Conservation (phyloP, 2,329 filamentous ascomycete genomes). For the Verticillium longisporum region DNA sequence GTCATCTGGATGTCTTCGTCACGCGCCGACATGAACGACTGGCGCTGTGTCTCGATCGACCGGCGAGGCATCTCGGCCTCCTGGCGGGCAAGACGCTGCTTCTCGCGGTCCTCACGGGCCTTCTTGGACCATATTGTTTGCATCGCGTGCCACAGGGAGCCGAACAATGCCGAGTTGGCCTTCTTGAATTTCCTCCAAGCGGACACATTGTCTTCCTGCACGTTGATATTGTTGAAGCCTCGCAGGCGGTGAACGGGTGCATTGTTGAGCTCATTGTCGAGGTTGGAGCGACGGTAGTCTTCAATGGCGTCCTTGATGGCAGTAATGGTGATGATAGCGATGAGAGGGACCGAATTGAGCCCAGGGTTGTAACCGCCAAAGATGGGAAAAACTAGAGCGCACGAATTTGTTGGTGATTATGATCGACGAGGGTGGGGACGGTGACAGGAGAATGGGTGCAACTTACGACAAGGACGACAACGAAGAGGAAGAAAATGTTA, state of each 20-base stretch:
- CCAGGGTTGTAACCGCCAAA: conserved; percentile 90
- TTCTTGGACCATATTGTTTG: conserved; percentile 44
- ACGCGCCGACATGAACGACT: conserved; percentile 45
- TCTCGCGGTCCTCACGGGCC: conserved; percentile 40
- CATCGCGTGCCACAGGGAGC: conserved; percentile 42
- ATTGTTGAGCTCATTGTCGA: conserved; percentile 94
- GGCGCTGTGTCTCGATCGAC: conserved; percentile 58
- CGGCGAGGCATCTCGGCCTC: conserved; percentile 35
- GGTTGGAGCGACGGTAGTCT: conserved; percentile 83
- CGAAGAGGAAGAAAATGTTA: conserved; percentile 96
- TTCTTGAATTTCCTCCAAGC: conserved; percentile 89
- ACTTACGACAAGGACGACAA: conserved; percentile 88
- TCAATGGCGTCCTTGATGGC: conserved; percentile 93
- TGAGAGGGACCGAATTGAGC: conserved; percentile 82
- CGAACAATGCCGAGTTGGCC: conserved; percentile 59
- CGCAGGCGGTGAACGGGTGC: conserved; percentile 85
- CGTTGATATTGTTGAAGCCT: conserved; percentile 90
- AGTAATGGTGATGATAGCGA: conserved; percentile 84
- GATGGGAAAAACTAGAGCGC: conserved; percentile 73
- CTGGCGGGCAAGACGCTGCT: conserved; percentile 34
- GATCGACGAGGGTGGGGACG: background rate
- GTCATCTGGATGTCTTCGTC: conserved; percentile 88
- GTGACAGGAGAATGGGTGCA: background rate
- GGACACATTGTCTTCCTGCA: conserved; percentile 78
- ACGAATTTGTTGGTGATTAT: conserved; percentile 4